A percentile compares a stretch with the other conserved stretches of the same genome.
phyloP scores from a whole-genome alignment of 1,284 basidiomycete genomes.

The Meira miltonrushii region DNA sequence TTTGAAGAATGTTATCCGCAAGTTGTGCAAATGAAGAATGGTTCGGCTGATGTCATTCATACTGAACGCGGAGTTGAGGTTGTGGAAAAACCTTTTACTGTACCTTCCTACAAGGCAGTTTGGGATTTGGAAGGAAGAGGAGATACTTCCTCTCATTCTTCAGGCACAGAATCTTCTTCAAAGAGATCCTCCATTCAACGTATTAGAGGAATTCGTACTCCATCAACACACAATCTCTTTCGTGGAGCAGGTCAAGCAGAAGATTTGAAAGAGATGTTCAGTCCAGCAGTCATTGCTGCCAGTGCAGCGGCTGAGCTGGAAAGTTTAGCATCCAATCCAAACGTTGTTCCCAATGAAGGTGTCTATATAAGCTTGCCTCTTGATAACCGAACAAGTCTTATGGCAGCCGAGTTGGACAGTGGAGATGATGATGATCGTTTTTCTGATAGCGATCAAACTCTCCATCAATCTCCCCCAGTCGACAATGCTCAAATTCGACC shows the following conservation, averaged over 20 bases:
- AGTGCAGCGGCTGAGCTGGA: conserved; percentile 18
- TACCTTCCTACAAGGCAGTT: conserved; percentile 65
- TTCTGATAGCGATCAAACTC: conserved; percentile 24
- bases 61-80: conserved; percentile 46
- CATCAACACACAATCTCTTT: conserved; percentile 39
- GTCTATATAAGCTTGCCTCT: conserved; percentile 73
- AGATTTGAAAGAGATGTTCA: conserved; percentile 61
- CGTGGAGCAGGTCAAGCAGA: conserved; percentile 60
- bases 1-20: conserved; percentile 78
- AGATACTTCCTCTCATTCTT: neutral
- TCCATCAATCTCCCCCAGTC: conserved; percentile 51
- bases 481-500: conserved; percentile 23
- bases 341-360: conserved; percentile 58
- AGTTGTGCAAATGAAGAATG: conserved; percentile 43
- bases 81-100: conserved; percentile 60
- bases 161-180: neutral
- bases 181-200: neutral
- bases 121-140: conserved; percentile 60
- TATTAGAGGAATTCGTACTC: neutral
- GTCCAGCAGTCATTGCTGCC: conserved; percentile 61
- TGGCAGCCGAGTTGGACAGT: conserved; percentile 59
- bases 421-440: conserved; percentile 20
- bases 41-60: conserved; percentile 25
- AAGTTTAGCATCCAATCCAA: neutral
- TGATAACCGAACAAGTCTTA: conserved; percentile 76